These are phyloP conservation scores for Rubia balearica DNA, from an alignment of 305 asterid species.

Conservation along the genomic window DNA sequence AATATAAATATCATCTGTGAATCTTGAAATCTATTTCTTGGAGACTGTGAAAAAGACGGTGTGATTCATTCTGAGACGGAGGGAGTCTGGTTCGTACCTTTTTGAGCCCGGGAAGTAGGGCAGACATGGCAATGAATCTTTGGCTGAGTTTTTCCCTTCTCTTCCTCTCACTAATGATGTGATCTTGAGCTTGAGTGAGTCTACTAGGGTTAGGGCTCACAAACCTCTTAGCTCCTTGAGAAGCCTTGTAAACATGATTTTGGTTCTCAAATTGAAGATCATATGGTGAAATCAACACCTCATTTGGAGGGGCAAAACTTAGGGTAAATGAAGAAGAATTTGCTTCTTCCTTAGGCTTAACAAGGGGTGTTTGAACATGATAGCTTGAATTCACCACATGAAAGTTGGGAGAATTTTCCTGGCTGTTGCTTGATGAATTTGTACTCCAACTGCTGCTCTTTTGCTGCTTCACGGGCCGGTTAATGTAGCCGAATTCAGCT, in stretches of 20 bases:
- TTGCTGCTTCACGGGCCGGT: constrained; percentile 24
- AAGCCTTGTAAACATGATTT: constrained; percentile 28
- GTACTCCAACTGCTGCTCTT: constrained; percentile 19
- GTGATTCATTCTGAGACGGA: too few species aligned
- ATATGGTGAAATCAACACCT: constrained; percentile 16
- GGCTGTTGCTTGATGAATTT: constrained; percentile 12
- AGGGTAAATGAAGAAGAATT: constrained; percentile 10
- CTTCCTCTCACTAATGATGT: constrained; percentile 75
- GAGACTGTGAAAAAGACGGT: too few species aligned
- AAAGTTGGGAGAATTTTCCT: constrained; percentile 10
- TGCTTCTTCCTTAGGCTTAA: constrained; percentile 25
- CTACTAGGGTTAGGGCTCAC: constrained; percentile 23
- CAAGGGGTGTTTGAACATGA: constrained; percentile 9
- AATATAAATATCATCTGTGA: too few species aligned
- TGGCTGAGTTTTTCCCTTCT: constrained; percentile 84
- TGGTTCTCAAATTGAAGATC: constrained; percentile 15
- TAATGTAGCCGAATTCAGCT: background rate
- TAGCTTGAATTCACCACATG: constrained; percentile 8
- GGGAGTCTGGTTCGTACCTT: constrained; percentile 36
- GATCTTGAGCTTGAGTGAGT: constrained; percentile 58
- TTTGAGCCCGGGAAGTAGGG: constrained; percentile 76
- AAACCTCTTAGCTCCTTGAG: constrained; percentile 40
- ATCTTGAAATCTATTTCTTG: too few species aligned
- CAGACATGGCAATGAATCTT: constrained; percentile 71
- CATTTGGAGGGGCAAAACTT: constrained; percentile 10